Percentiles rank a stretch among this genome's conserved stretches.
Conservation (phyloP, 169 alveolate species). For the Eimeria falciformis region DNA sequence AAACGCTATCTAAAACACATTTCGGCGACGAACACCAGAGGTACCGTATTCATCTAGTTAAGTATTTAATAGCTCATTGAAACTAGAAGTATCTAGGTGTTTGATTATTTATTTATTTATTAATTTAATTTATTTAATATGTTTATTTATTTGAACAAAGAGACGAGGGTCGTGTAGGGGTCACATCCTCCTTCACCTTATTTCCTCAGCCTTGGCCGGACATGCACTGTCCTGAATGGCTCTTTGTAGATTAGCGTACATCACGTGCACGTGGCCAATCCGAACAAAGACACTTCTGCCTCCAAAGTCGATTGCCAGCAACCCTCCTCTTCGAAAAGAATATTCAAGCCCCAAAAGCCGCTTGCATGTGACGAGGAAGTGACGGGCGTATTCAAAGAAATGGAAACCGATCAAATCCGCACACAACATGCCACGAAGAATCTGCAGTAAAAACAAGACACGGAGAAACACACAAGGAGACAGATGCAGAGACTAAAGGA, state of each 20-base stretch:
- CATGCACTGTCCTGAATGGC: background rate
- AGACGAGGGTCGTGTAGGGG: no score
- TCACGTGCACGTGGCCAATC: constrained; percentile 75
- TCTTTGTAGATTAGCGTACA: constrained; percentile 2
- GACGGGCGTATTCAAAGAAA: constrained; percentile 92
- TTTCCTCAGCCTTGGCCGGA: background rate
- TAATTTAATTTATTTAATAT: no score
- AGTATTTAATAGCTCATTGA: no score
- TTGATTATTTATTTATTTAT: no score
- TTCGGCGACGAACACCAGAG: no score
- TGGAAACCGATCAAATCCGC: constrained; percentile 96
- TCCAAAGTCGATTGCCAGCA: constrained; percentile 73
- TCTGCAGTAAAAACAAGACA: constrained; percentile 7
- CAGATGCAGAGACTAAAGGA: background rate
- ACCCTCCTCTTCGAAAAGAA: constrained; percentile 80
- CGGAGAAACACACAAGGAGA: background rate
- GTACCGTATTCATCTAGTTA: no score
- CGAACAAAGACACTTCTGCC: constrained; percentile 74
- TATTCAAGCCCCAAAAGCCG: constrained; percentile 90
- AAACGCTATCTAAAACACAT: no score
- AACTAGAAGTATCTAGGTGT: no score
- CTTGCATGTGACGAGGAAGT: constrained; percentile 87
- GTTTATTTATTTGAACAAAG: no score
- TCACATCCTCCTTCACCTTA: no score
- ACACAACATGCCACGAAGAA: constrained; percentile 92